These are phyloP conservation scores for Didymella keratinophila DNA, from an alignment of 2,329 filamentous ascomycete genomes.

Conservation along the genomic window DNA sequence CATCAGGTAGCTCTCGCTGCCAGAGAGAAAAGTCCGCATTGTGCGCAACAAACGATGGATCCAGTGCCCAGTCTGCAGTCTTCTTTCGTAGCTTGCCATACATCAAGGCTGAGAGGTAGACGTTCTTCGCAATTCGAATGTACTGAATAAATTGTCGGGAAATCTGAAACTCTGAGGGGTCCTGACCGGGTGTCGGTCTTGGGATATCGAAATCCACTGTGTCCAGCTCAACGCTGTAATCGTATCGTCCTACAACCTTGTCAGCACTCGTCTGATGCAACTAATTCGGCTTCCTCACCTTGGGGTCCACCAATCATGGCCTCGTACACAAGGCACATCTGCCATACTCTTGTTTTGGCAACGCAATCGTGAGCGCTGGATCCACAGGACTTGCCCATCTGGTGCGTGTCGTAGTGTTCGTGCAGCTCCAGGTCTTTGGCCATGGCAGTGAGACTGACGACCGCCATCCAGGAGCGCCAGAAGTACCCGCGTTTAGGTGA, in stretches of 20 bases:
- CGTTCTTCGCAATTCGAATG: slow-evolving; percentile 76
- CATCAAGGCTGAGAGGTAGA: slow-evolving; percentile 77
- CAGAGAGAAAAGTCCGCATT: slow-evolving; percentile 80
- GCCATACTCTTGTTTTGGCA: slow-evolving; percentile 88
- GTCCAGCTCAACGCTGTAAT: slow-evolving; percentile 77
- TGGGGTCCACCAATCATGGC: slow-evolving; percentile 93
- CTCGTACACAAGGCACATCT: slow-evolving; percentile 84
- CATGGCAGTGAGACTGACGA: slow-evolving; percentile 92
- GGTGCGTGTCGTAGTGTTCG: slow-evolving; percentile 83
- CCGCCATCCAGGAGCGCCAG: slow-evolving; percentile 95
- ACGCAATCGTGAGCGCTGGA: slow-evolving; percentile 77
- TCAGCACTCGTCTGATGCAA: slow-evolving; percentile 11
- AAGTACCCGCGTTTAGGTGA: slow-evolving; percentile 93
- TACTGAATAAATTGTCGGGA: slow-evolving; percentile 87
- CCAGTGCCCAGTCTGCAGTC: slow-evolving; percentile 83
- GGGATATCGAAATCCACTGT: slow-evolving; percentile 78
- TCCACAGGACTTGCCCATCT: slow-evolving; percentile 73
- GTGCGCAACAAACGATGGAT: slow-evolving; percentile 81
- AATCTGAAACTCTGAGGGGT: slow-evolving; percentile 78
- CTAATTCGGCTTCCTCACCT: slow-evolving; percentile 61
- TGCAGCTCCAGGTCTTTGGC: slow-evolving; percentile 89
- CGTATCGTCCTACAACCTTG: slow-evolving; percentile 65
- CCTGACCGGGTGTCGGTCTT: slow-evolving; percentile 69
- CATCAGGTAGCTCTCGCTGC: slow-evolving; percentile 77
- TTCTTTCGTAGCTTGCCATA: slow-evolving; percentile 78